Percentiles rank a stretch among this genome's conserved stretches.
phyloP scores from a whole-genome alignment of 2,329 filamentous ascomycete genomes.

The Xylariaceae sp. region DNA sequence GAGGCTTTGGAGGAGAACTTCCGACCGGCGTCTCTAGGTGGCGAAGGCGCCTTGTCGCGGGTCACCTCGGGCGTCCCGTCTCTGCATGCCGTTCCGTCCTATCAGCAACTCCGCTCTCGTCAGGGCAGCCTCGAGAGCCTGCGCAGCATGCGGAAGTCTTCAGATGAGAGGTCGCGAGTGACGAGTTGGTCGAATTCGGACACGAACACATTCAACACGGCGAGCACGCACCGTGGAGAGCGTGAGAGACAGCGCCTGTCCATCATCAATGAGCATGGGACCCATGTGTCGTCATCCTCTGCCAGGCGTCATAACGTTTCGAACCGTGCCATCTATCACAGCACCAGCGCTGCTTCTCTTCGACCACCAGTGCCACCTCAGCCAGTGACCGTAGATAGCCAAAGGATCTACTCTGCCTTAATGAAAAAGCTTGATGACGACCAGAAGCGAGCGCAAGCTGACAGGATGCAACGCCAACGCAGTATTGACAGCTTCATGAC shows the following conservation, averaged over 20 bases:
- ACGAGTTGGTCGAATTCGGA: conserved; percentile 67
- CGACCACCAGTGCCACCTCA: too few relatives aligned
- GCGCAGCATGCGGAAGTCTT: conserved; percentile 29
- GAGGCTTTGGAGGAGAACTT: conserved; percentile 11
- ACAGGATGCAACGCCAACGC: conserved; percentile 11
- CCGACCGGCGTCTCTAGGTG: conserved; percentile 5
- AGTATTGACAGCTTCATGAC: conserved; percentile 11
- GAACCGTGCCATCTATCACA: conserved; percentile 17
- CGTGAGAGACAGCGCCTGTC: conserved; percentile 53
- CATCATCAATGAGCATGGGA: conserved; percentile 52
- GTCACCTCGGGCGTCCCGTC: conserved; percentile 43
- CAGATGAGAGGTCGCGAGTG: conserved; percentile 54
- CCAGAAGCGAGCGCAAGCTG: conserved; percentile 13
- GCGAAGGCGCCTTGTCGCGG: conserved; percentile 32
- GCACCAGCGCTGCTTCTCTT: conserved; percentile 10
- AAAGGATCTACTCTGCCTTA: conserved; percentile 57
- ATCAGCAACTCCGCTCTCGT: conserved; percentile 41
- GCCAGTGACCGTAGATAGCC: conserved; percentile 41
- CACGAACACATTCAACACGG: conserved; percentile 44
- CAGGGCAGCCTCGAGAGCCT: conserved; percentile 49
- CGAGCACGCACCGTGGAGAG: conserved; percentile 30
- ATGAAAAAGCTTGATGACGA: conserved; percentile 46
- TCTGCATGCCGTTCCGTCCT: conserved; percentile 38
- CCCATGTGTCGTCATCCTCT: conserved; percentile 33
- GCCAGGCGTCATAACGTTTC: conserved; percentile 18